Evolutionary conservation across 208 protist species (phyloP), one percentile per base, ranked within the genome.

Genomic region (Trypanosoma melophagium): DNA sequence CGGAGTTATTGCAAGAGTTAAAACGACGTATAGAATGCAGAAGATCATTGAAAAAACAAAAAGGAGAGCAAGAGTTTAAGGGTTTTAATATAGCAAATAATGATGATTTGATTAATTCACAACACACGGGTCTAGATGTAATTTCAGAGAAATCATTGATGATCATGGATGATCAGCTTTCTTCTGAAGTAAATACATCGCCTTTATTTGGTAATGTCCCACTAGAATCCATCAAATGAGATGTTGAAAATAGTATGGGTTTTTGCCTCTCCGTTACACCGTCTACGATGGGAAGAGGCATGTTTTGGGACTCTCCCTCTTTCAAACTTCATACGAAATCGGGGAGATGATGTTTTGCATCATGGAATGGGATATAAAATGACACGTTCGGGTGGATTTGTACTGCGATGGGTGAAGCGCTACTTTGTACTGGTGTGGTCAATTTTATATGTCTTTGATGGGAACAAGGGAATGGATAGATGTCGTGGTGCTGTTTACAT

Each of bases 381-480:
- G 5, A 42, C 47, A n/a, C 45, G 31, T 1, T 2, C 1, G 7
- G 31, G 22, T 25, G 10, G 41, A 17, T 31, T 47, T 14, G 7
- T 69, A 22, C 42, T 7, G 52, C 42, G 45, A 21, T 69, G 64
- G 64, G 24, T 69, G 13, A 10, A 3, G 35, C 53, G 64, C 9
- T 50, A 69, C 52, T 69, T 69, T 61, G 45, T 69, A 14, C 5
- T 61, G 10, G 45, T 31, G 3, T 41, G 12, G 35, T 40, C 64
- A 5, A 14, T 69, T 31, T 25, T 69, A 31, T 60, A 69, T 45
- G 19, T 62, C n/a, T 60, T 69, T 44, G 64, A 69, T 7, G 25
- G 44, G 7, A 41, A 69, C 21, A 13, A 25, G 7, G 4, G 17
- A 7, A 45, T 14, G 38, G 50, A 53, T 28, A 61, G 41, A 22